Evolutionary conservation across 345 rosid genomes (phyloP), one percentile per base, ranked within the genome.

Genomic region (Pistacia integerrima): DNA sequence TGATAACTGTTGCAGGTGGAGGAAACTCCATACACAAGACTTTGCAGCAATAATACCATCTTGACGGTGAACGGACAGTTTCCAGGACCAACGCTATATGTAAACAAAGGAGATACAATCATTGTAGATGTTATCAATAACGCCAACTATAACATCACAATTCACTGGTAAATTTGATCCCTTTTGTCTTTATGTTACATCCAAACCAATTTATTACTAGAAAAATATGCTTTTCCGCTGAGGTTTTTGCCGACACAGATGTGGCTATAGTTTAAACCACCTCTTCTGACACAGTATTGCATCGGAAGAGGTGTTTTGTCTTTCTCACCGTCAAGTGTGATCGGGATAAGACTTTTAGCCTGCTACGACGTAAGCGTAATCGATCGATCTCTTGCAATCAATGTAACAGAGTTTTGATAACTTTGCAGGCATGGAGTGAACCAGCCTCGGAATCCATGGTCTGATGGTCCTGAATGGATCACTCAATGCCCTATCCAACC

Each of bases 401-500:
- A 38, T 5, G 41, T 38, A 38, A 64, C 14, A 59, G 1, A 1
- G 0, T 22, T 59, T 25, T 52, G 17, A 60, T 11, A 60, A 60
- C 25, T 11, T 60, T 10, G 4, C 64, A 60, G 64, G 64, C 64
- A 60, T 10, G 64, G 64, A 60, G 64, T 60, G 35, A 60, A 58
- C 3, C 62, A 58, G 20, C 30, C 62, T 58, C n/a, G 62, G 20
- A 18, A 58, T 58, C 62, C 62, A 20, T 58, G 62, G 62, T 58
- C 62, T 1, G 86, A 85, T 20, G 88, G 88, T 7, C 88, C 88
- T 5, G 88, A 77, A 46, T 78, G 79, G 6, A 69, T 83, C 16
- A 86, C 88, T 0, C 87, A 86, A 49, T 86, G 88, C 63, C 85
- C 88, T 1, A 72, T 86, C 5, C 46, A 55, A 17, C 76, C 81